These are phyloP conservation scores for Kluyveromyces marxianus DNA, from an alignment of 1,139 yeast genomes.

Conservation along the genomic window DNA sequence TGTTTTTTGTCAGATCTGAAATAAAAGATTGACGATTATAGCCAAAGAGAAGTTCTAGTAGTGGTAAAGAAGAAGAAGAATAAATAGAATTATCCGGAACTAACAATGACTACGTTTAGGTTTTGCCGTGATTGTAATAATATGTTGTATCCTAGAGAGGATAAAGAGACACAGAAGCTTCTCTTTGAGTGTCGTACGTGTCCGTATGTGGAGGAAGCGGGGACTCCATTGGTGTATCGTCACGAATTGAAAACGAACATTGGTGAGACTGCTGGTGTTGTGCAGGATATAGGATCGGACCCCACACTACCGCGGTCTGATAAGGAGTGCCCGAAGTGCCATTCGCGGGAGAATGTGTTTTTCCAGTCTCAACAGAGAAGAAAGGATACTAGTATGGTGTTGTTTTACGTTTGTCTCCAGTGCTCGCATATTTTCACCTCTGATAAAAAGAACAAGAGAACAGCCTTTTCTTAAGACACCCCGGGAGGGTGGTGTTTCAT, in stretches of 20 bases:
- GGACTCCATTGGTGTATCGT: constrained; percentile 79
- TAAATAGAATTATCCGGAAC: not conserved
- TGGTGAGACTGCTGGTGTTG: constrained; percentile 95
- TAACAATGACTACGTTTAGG: constrained; percentile 74
- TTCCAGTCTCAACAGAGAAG: constrained; percentile 94
- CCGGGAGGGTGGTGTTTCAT: no score
- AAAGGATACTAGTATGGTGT: constrained; percentile 90
- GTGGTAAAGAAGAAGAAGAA: no score
- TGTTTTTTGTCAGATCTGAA: no score
- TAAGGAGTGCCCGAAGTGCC: constrained; percentile 87
- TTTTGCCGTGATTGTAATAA: constrained; percentile 95
- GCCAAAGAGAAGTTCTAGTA: no score
- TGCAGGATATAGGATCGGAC: constrained; percentile 91
- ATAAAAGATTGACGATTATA: no score
- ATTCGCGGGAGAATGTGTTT: constrained; percentile 83
- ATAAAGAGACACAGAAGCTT: constrained; percentile 58
- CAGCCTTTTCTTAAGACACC: constrained; percentile 21
- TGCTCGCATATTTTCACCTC: constrained; percentile 68
- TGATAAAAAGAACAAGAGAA: constrained; percentile 32
- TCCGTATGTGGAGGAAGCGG: constrained; percentile 87
- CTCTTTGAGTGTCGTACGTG: constrained; percentile 94
- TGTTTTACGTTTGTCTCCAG: constrained; percentile 84
- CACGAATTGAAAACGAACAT: constrained; percentile 85
- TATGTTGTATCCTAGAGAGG: constrained; percentile 98
- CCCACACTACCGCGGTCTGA: constrained; percentile 95